Evolutionary conservation across 345 rosid genomes (phyloP).

Genomic region (Corchorus olitorius): DNA sequence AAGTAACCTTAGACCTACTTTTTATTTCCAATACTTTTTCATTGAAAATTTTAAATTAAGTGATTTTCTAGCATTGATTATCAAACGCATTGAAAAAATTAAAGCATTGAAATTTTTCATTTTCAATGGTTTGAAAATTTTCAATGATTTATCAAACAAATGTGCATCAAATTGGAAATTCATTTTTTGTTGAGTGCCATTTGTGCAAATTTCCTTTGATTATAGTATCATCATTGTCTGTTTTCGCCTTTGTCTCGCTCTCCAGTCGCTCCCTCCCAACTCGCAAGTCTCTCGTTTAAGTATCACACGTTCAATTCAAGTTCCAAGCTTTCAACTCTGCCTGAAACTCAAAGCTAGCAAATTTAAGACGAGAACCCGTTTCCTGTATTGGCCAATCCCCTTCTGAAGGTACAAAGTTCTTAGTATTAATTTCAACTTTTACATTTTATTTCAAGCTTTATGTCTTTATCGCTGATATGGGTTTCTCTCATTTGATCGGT

Average conservation of each 20-base stretch:
- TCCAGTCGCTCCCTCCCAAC: background rate
- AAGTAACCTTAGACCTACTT: too few relatives aligned
- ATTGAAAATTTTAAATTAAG: too few relatives aligned
- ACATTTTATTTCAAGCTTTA: conserved; percentile 7
- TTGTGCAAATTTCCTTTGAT: background rate
- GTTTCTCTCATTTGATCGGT: background rate
- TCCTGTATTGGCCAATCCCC: background rate
- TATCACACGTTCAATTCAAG: too few relatives aligned
- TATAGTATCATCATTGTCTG: background rate
- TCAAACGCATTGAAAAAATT: too few relatives aligned
- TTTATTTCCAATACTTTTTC: too few relatives aligned
- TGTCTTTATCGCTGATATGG: background rate
- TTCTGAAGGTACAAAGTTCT: background rate
- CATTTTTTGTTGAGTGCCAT: background rate
- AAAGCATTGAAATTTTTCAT: too few relatives aligned
- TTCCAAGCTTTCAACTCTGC: background rate
- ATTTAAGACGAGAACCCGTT: background rate
- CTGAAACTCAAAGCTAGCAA: background rate
- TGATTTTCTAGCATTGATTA: too few relatives aligned
- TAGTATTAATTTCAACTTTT: background rate
- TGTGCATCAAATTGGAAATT: background rate
- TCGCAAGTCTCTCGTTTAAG: background rate
- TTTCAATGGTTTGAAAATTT: too few relatives aligned
- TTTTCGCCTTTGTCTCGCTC: background rate
- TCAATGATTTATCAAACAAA: too few relatives aligned